A percentile compares a stretch with the other conserved stretches of the same genome.
phyloP scores from a whole-genome alignment of 192 early-diverging fungal species.

The Phlyctochytrium planicorne region DNA sequence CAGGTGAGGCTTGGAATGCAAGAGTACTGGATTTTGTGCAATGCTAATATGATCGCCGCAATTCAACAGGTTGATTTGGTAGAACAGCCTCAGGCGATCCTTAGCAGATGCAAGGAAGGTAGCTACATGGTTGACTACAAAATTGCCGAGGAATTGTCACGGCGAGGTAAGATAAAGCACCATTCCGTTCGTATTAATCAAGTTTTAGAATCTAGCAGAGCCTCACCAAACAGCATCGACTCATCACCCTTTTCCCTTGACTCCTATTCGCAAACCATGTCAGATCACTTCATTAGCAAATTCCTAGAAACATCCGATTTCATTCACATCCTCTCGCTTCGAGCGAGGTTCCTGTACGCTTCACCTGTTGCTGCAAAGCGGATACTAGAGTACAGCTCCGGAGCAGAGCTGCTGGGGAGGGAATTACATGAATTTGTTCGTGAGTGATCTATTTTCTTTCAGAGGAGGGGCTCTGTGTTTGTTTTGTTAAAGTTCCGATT shows the following conservation, averaged over 20 bases:
- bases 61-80: slow-evolving; percentile 59
- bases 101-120: slow-evolving; percentile 58
- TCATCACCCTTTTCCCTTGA: slow-evolving; percentile 4
- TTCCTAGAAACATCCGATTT: slow-evolving; percentile 60
- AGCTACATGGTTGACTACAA: slow-evolving; percentile 25
- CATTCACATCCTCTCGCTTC: slow-evolving; percentile 65
- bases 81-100: slow-evolving; percentile 68
- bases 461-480: no score
- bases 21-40: no score
- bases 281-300: slow-evolving; percentile 12
- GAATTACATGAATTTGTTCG: slow-evolving; percentile 56
- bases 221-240: not conserved
- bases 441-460: not conserved
- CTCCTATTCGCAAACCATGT: slow-evolving; percentile 3
- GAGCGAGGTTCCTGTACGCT: slow-evolving; percentile 66
- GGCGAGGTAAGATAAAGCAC: not conserved
- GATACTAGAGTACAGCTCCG: slow-evolving; percentile 54
- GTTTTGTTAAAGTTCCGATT: no score
- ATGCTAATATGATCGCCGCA: not conserved
- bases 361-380: slow-evolving; percentile 38
- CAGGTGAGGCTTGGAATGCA: no score
- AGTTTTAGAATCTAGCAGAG: not conserved
- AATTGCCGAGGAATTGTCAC: slow-evolving; percentile 9
- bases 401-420: slow-evolving; percentile 57
- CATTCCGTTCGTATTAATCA: no score